These are phyloP conservation scores for Fusarium denticulatum DNA, from an alignment of 2,329 filamentous ascomycete genomes.

Conservation along the genomic window DNA sequence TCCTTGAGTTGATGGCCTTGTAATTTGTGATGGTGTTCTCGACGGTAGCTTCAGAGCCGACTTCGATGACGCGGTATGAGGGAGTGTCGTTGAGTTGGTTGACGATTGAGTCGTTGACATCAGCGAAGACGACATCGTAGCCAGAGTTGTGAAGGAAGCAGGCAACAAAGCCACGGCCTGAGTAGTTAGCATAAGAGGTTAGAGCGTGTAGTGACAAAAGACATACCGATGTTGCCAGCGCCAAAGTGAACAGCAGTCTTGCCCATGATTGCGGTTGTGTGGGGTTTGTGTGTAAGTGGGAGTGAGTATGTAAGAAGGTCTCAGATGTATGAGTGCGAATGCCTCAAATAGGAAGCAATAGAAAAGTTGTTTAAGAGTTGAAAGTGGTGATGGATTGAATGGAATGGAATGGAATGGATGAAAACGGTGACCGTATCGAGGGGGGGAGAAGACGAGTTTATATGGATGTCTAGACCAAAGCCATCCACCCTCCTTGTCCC, in stretches of 20 bases:
- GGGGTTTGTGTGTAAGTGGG: slow-evolving; percentile 14
- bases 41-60: slow-evolving; percentile 83
- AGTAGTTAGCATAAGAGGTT: slow-evolving; percentile 12
- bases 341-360: background rate
- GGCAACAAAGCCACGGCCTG: slow-evolving; percentile 81
- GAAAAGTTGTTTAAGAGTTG: background rate
- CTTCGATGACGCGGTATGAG: slow-evolving; percentile 92
- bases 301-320: background rate
- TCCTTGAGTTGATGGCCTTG: slow-evolving; percentile 94
- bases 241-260: slow-evolving; percentile 85
- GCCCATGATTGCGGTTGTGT: slow-evolving; percentile 51
- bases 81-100: slow-evolving; percentile 77
- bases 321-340: background rate
- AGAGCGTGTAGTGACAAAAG: slow-evolving; percentile 20
- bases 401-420: background rate
- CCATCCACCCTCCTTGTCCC: slow-evolving; percentile 18
- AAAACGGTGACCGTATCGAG: slow-evolving; percentile 32
- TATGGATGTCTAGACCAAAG: slow-evolving; percentile 27
- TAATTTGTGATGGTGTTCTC: slow-evolving; percentile 92
- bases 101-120: slow-evolving; percentile 88
- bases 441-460: slow-evolving; percentile 36
- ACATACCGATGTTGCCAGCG: slow-evolving; percentile 81
- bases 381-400: background rate
- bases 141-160: slow-evolving; percentile 94
- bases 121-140: slow-evolving; percentile 95